Evolutionary conservation across 2,329 filamentous ascomycete species (phyloP), one percentile per base, ranked within the genome.

Genomic region (Cercospora sp.): DNA sequence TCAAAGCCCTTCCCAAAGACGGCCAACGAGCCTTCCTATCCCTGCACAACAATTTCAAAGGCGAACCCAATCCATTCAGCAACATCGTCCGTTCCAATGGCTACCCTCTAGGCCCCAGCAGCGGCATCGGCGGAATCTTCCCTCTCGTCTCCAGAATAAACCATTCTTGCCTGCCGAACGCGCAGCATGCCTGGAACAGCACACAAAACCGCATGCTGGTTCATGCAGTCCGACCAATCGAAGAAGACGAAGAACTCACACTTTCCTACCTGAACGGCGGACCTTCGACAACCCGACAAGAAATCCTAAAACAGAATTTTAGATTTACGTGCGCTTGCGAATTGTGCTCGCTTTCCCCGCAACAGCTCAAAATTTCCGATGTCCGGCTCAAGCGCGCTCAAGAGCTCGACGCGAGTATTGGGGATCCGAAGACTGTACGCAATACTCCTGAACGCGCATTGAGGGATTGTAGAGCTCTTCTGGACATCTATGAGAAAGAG

Each of bases 151-250:
- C 73, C 40, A 73, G 77, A 37, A 76, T 81, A 66, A 82, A 82
- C 49, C 79, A 81, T 63, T 72, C 77, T 37, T 82, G 79, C 64
- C 71, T 76, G 57, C 75, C 77, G 30, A 82, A 81, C 59, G 76
- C 77, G 28, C 73, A 78, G 62, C 77, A 79, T 49, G 65, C 69
- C 51, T 81, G 77, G 77, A 81, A 81, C 61, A 64, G 75, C 18
- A 74, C 72, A 28, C 62, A 63, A 4, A 53, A 66, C 1, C 32
- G 63, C 5, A 71, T 72, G 69, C 66, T 69, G 10, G 72, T 81
- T 1, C 76, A 81, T 73, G 76, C 79, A 63, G 63, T 79, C 51
- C 74, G 75, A 67, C 74, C 79, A 21, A 80, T 81, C 24, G 24
- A 65, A 2, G 71, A 77, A 60, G 78, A 76, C 21, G 76, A 80